phyloP scores from a whole-genome alignment of 1,284 basidiomycete species.

The Tremellales sp. region DNA sequence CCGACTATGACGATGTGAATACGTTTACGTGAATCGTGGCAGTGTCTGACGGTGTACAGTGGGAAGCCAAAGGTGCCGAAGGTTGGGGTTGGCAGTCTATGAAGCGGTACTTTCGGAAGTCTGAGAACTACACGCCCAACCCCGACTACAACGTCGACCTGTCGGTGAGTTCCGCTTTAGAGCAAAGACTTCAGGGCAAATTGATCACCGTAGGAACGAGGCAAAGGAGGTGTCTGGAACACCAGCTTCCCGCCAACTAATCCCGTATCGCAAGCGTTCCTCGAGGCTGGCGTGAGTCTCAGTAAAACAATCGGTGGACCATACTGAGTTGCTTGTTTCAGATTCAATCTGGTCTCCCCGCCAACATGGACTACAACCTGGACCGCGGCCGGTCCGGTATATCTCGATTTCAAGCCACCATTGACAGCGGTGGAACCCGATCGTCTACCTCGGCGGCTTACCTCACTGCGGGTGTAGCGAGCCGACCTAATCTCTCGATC shows the following conservation, averaged over 20 bases:
- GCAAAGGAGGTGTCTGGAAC: conserved; percentile 6
- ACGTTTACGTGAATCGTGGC: neutral
- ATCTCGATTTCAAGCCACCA: conserved; percentile 5
- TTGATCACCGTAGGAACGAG: conserved; percentile 1
- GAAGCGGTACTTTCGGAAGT: conserved; percentile 5
- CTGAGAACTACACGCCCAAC: conserved; percentile 6
- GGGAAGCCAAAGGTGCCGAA: conserved; percentile 3
- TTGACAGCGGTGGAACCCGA: conserved; percentile 18
- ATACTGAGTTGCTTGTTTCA: no score
- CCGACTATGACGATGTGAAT: conserved; percentile 8
- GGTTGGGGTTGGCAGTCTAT: conserved; percentile 4
- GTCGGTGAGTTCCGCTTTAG: neutral
- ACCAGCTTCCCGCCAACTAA: conserved; percentile 4
- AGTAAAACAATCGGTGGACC: neutral
- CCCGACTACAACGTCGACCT: conserved; percentile 5
- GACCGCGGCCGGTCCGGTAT: conserved; percentile 2
- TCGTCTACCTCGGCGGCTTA: conserved; percentile 52
- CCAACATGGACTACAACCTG: conserved; percentile 2
- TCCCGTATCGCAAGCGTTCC: conserved; percentile 1
- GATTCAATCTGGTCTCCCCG: conserved; percentile 1
- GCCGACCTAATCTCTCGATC: conserved; percentile 45
- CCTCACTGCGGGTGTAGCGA: conserved; percentile 47
- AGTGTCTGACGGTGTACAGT: neutral
- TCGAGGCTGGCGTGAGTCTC: conserved; percentile 2
- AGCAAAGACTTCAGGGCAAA: neutral